Evolutionary conservation across 169 alveolate genomes (phyloP).

Genomic region (Babesia gibsoni): DNA sequence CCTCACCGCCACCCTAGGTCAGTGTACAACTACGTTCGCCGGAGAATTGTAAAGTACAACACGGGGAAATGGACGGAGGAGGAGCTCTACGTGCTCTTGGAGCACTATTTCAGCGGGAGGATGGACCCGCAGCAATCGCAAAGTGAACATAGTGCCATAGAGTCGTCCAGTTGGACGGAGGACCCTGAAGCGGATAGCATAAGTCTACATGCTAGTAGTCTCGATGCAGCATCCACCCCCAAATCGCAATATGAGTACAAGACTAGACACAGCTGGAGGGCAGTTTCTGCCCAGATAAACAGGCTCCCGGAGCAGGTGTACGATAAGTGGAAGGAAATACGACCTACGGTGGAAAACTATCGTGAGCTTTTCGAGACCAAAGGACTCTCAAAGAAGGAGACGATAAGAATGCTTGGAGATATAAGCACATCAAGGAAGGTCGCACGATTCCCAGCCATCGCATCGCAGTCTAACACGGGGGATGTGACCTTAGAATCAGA

Average conservation of each 20-base stretch:
- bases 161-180: background rate
- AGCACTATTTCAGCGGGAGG: slow-evolving; percentile 14
- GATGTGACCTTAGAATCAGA: background rate
- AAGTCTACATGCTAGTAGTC: background rate
- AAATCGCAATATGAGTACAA: background rate
- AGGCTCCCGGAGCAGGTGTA: slow-evolving; percentile 59
- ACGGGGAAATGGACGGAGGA: slow-evolving; percentile 37
- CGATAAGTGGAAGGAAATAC: slow-evolving; percentile 55
- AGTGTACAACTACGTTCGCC: slow-evolving; percentile 41
- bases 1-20: slow-evolving; percentile 60
- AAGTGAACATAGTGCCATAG: no score
- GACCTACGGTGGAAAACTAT: slow-evolving; percentile 15
- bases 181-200: background rate
- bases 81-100: slow-evolving; percentile 41
- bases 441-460: no score
- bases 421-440: no score
- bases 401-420: no score
- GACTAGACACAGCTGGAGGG: slow-evolving; percentile 27
- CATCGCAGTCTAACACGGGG: no score
- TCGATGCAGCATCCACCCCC: background rate
- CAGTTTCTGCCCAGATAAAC: slow-evolving; percentile 14
- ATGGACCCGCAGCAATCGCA: no score
- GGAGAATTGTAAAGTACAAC: slow-evolving; percentile 22
- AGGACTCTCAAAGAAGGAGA: slow-evolving; percentile 9
- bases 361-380: slow-evolving; percentile 8